Conservation (phyloP, 257 asterid species). For the Coffea canephora region DNA sequence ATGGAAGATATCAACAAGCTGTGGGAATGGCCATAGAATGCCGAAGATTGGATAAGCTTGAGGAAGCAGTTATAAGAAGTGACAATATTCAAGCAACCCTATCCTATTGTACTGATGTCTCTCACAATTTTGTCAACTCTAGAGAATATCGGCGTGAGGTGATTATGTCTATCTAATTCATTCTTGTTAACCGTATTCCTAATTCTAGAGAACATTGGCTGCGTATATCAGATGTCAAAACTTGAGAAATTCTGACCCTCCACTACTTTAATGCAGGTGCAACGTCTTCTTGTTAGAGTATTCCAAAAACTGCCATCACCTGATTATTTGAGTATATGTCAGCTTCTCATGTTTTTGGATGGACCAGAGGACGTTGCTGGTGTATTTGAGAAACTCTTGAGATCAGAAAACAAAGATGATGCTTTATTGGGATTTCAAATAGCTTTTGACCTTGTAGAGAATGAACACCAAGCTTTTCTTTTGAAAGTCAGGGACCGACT, state of each 20-base stretch:
- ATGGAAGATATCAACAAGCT: conserved; percentile 90
- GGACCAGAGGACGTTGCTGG: conserved; percentile 73
- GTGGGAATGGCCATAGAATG: conserved; percentile 91
- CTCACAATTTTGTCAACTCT: conserved; percentile 71
- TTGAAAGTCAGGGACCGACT: conserved; percentile 73
- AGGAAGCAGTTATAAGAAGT: conserved; percentile 73
- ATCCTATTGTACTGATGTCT: conserved; percentile 72
- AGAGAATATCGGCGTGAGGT: conserved; percentile 96
- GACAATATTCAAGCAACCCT: conserved; percentile 75
- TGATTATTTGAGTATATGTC: conserved; percentile 91
- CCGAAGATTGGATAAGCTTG: conserved; percentile 87
- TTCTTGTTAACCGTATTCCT: neutral
- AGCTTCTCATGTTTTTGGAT: conserved; percentile 92
- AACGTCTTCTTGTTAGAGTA: conserved; percentile 78
- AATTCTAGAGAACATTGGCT: neutral
- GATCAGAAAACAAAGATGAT: conserved; percentile 71
- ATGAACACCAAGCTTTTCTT: conserved; percentile 89
- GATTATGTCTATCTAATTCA: conserved; percentile 9
- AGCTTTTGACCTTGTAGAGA: conserved; percentile 90
- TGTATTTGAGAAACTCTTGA: conserved; percentile 74
- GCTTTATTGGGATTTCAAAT: conserved; percentile 87
- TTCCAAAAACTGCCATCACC: conserved; percentile 84
- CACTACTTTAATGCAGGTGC: conserved; percentile 50
- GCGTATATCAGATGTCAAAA: neutral
- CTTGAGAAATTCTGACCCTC: neutral